Evolutionary conservation across 306 rosid species (phyloP), one percentile per base, ranked within the genome.

Genomic region (Senna tora): DNA sequence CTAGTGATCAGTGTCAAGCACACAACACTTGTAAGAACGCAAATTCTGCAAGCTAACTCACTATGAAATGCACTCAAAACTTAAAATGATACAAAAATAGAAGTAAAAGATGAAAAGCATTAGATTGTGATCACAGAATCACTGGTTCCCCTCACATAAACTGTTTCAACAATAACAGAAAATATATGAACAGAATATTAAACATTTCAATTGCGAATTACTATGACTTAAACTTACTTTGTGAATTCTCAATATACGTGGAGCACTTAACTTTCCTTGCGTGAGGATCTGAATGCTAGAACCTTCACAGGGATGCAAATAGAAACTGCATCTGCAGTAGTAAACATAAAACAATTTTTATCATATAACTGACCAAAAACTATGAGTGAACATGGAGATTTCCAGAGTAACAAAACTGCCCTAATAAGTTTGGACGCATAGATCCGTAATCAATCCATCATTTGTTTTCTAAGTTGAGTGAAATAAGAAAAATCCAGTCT

Each of bases 231-330:
- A 71, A 79, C 87, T 77, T 80, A 91, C 99, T 82, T 94, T 94
- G 71, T 91, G 96, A 73, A 91, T 84, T 86, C 99, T 86, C 84
- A 94, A 84, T 71, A 94, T 94, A 55, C 99, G 96, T 49, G 99
- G 99, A 63, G 97, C 99, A 71, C 99, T 94, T 58, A 94, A 80
- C 80, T 94, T 94, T 71, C 99, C 99, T 85, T 94, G 99, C 10
- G 99, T 89, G 75, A 94, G 87, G 79, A 89, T 88, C 88, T 89
- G 99, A 69, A 84, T 77, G 28, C 91, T 67, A 63, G 99, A 89
- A 74, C 96, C 99, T 87, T 94, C 99, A 45, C 88, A 91, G 65
- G 99, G 89, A 69, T 91, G 99, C 79, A 94, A 89, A 82, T 85
- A 94, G 86, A 94, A 94, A 79, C 99, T 94, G 84, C 97, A 94